These are phyloP conservation scores for Geosmithia putterillii DNA, from an alignment of 2,329 filamentous ascomycete species.

Conservation along the genomic window DNA sequence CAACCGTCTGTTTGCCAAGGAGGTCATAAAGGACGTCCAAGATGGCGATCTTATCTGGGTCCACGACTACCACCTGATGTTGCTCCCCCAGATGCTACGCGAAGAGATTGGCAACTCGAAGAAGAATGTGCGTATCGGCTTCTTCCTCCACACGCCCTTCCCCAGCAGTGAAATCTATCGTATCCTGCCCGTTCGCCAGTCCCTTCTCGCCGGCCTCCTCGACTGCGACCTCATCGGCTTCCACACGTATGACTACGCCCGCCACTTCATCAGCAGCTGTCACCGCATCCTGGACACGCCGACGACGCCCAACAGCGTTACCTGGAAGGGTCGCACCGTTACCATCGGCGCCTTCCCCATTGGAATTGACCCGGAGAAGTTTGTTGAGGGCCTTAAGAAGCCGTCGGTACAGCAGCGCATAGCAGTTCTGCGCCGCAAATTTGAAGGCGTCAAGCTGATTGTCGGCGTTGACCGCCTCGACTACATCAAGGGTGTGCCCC, in stretches of 20 bases:
- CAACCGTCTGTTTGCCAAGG: constrained; percentile 83
- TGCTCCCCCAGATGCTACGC: constrained; percentile 88
- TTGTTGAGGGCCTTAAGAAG: constrained; percentile 76
- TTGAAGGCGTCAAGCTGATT: constrained; percentile 90
- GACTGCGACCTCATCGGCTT: constrained; percentile 95
- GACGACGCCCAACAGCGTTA: constrained; percentile 87
- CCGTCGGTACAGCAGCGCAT: constrained; percentile 83
- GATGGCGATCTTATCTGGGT: constrained; percentile 97
- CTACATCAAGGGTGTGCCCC: constrained; percentile 97
- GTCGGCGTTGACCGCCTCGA: constrained; percentile 89
- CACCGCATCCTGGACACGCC: constrained; percentile 73
- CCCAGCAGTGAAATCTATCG: constrained; percentile 95
- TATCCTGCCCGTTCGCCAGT: constrained; percentile 84
- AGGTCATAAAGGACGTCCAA: constrained; percentile 74
- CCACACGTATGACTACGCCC: constrained; percentile 98
- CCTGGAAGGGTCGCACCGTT: constrained; percentile 78
- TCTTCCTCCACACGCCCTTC: constrained; percentile 96
- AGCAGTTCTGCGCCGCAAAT: constrained; percentile 72
- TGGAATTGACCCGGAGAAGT: constrained; percentile 95
- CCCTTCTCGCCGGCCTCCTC: constrained; percentile 74
- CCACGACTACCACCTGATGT: constrained; percentile 97
- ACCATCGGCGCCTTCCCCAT: constrained; percentile 95
- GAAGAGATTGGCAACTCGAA: constrained; percentile 71
- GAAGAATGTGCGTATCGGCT: constrained; percentile 94
- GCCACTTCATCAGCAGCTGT: constrained; percentile 93